Evolutionary conservation across 768 basidiomycete genomes (phyloP).

Genomic region (Lentinus brumalis): DNA sequence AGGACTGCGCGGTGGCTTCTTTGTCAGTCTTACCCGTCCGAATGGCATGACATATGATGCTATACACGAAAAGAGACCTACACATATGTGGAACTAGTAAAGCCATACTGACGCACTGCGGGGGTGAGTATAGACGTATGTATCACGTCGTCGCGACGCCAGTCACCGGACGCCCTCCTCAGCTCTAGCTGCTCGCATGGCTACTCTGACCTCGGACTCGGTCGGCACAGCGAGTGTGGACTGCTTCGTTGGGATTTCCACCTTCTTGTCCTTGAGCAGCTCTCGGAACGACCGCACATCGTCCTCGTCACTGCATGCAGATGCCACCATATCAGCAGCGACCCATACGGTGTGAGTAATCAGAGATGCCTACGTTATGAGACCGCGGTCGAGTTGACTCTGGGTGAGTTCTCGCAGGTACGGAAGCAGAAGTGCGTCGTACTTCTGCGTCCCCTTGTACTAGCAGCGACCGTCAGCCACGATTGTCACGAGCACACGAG

Average conservation of each 20-base stretch:
- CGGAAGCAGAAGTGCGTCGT: slow-evolving; percentile 32
- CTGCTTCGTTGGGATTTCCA: neutral
- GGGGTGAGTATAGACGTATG: too few relatives aligned
- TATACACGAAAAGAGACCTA: too few relatives aligned
- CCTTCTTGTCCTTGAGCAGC: slow-evolving; percentile 3
- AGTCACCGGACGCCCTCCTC: too few relatives aligned
- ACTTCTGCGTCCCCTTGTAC: slow-evolving; percentile 30
- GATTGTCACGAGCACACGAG: neutral
- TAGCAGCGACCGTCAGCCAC: neutral
- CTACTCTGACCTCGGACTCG: neutral
- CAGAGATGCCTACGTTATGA: slow-evolving; percentile 30
- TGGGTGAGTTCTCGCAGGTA: slow-evolving; percentile 34
- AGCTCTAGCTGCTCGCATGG: neutral
- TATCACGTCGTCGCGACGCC: too few relatives aligned
- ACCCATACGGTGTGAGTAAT: neutral
- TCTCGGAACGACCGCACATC: slow-evolving; percentile 18
- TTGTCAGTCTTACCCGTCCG: too few relatives aligned
- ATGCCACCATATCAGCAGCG: neutral
- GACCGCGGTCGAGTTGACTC: slow-evolving; percentile 34
- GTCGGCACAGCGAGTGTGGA: neutral
- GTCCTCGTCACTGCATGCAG: slow-evolving; percentile 2
- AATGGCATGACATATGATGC: too few relatives aligned
- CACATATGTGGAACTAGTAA: too few relatives aligned
- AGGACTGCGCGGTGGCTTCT: too few relatives aligned
- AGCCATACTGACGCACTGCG: too few relatives aligned